Conservation (phyloP, 2,329 filamentous ascomycete genomes). For the Paecilomyces formosus region DNA sequence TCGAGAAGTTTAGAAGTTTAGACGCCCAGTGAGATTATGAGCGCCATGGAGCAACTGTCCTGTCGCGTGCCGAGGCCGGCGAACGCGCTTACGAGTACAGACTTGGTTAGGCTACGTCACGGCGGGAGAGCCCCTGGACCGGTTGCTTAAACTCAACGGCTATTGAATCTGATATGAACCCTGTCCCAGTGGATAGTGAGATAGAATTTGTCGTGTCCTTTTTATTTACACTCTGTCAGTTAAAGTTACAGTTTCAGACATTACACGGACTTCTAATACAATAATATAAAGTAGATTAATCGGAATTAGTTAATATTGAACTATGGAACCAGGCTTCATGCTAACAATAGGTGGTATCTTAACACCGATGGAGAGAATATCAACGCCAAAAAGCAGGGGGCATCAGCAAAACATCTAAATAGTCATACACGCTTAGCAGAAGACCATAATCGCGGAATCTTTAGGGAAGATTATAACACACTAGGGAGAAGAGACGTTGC, state of each 20-base stretch:
- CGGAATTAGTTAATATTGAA: neutral
- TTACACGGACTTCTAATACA: neutral
- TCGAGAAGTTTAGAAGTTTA: neutral
- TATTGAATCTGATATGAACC: no score
- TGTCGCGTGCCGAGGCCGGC: neutral
- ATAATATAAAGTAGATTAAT: neutral
- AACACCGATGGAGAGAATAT: neutral
- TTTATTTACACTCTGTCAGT: neutral
- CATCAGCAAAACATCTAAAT: neutral
- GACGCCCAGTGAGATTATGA: neutral
- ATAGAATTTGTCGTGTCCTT: neutral
- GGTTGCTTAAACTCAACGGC: neutral
- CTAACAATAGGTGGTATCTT: neutral
- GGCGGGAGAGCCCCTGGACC: neutral
- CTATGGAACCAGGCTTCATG: neutral
- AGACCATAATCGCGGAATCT: neutral
- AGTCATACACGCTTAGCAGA: neutral
- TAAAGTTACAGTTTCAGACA: neutral
- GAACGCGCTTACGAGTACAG: neutral
- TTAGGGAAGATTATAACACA: neutral
- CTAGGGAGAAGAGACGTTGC: neutral
- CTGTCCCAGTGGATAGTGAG: neutral
- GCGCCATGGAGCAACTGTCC: neutral
- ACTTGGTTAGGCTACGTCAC: neutral
- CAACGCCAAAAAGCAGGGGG: neutral